phyloP scores from a whole-genome alignment of 192 early-diverging fungal species.

The Entophlyctis helioformis region DNA sequence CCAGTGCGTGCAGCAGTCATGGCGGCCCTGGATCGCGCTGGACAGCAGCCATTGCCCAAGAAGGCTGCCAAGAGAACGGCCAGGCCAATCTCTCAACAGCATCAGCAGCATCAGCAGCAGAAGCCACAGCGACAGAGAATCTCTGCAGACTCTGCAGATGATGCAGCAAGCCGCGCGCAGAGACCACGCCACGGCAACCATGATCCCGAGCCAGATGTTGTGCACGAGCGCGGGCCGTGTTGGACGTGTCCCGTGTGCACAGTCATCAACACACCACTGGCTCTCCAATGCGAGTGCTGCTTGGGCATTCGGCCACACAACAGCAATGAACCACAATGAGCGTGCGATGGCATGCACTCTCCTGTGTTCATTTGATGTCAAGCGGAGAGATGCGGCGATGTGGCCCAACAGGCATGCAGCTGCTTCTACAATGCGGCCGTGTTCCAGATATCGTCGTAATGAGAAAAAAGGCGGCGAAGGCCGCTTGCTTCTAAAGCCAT shows the following conservation, averaged over 20 bases:
- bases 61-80: neutral
- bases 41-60: neutral
- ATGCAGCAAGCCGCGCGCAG: neutral
- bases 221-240: conserved; percentile 2
- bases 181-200: neutral
- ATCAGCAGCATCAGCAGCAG: conserved; percentile 1
- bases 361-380: too few species aligned
- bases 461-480: too few species aligned
- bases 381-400: too few species aligned
- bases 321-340: too few species aligned
- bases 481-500: too few species aligned
- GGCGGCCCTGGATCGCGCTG: neutral
- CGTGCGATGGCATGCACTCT: too few species aligned
- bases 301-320: conserved; percentile 10
- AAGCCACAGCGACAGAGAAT: conserved; percentile 1
- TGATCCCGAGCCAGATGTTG: neutral
- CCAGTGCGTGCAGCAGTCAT: neutral
- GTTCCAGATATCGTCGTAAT: too few species aligned
- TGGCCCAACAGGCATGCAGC: too few species aligned
- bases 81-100: too few species aligned
- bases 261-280: conserved; percentile 30
- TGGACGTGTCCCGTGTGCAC: conserved; percentile 50
- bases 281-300: conserved; percentile 35
- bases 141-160: neutral
- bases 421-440: too few species aligned